Evolutionary conservation across 2,329 filamentous ascomycete genomes (phyloP).

Genomic region (Pyrenophora seminiperda): DNA sequence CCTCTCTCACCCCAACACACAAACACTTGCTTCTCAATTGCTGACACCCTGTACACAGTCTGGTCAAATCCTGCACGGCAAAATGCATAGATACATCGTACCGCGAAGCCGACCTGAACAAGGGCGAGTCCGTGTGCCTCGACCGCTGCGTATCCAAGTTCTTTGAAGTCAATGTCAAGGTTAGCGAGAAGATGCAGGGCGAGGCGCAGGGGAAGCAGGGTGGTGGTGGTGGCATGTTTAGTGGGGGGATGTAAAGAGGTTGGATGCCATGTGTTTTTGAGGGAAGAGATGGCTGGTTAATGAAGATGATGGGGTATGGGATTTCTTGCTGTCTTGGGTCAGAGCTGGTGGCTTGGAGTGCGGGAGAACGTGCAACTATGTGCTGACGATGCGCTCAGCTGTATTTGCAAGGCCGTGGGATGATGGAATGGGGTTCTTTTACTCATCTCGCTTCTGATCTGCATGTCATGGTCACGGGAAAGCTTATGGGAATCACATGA

Average conservation of each 20-base stretch:
- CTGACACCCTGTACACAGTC: slow-evolving; percentile 54
- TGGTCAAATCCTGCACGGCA: slow-evolving; percentile 85
- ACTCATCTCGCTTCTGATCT: background rate
- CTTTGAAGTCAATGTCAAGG: slow-evolving; percentile 98
- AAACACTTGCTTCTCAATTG: background rate
- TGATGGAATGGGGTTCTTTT: background rate
- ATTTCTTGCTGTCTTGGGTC: too few species aligned
- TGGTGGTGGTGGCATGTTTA: slow-evolving; percentile 33
- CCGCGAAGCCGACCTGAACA: slow-evolving; percentile 96
- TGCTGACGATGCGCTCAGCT: too few species aligned
- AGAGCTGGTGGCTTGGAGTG: too few species aligned
- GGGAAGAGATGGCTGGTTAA: background rate
- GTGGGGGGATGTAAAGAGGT: slow-evolving; percentile 33
- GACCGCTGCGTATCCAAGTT: slow-evolving; percentile 98
- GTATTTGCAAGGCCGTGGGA: background rate
- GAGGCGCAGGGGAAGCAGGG: slow-evolving; percentile 69
- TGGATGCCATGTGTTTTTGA: background rate
- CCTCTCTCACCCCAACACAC: background rate
- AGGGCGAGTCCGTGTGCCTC: slow-evolving; percentile 97
- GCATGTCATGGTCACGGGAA: background rate
- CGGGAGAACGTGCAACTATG: too few species aligned
- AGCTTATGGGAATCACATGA: background rate
- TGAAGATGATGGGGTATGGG: background rate
- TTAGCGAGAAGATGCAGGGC: slow-evolving; percentile 93
- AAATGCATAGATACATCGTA: slow-evolving; percentile 95